A percentile compares a stretch with the other conserved stretches of the same genome.
phyloP scores from a whole-genome alignment of 1,284 basidiomycete genomes.

The Papiliotrema terrestris region DNA sequence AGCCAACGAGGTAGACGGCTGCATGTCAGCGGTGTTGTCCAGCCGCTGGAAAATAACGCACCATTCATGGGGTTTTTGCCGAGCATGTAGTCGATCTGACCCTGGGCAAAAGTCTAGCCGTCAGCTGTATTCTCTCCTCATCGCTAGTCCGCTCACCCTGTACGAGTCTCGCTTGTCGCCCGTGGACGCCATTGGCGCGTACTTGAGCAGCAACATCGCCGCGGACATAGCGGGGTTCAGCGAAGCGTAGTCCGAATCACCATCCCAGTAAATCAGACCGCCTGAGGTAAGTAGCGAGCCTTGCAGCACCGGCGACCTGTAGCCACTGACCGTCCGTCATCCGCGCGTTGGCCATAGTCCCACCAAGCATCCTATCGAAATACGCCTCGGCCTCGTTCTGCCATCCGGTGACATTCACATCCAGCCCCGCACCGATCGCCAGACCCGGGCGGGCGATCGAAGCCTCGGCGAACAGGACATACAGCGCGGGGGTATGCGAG shows the following conservation, averaged over 20 bases:
- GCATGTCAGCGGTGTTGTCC: not conserved
- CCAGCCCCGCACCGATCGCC: slow-evolving; percentile 55
- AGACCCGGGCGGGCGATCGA: slow-evolving; percentile 55
- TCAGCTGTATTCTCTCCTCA: no score
- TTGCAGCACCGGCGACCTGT: not conserved
- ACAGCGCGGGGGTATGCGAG: slow-evolving; percentile 68
- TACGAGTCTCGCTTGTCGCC: slow-evolving; percentile 61
- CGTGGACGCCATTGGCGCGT: slow-evolving; percentile 67
- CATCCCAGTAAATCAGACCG: slow-evolving; percentile 72
- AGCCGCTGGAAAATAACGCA: not conserved
- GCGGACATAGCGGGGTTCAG: slow-evolving; percentile 82
- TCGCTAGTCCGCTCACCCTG: slow-evolving; percentile 51
- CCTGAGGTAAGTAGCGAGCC: slow-evolving; percentile 50
- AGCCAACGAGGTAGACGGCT: slow-evolving; percentile 60
- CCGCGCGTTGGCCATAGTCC: slow-evolving; percentile 56
- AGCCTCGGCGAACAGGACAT: slow-evolving; percentile 62
- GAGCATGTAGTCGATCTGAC: slow-evolving; percentile 74
- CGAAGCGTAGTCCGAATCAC: slow-evolving; percentile 72
- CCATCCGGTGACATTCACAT: slow-evolving; percentile 63
- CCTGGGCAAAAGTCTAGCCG: slow-evolving; percentile 62
- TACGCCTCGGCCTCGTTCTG: slow-evolving; percentile 67
- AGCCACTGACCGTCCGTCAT: slow-evolving; percentile 55
- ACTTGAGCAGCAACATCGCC: slow-evolving; percentile 74
- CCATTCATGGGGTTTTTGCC: slow-evolving; percentile 51
- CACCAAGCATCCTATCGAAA: slow-evolving; percentile 65